Conservation (phyloP, 164 flowering plant species). For the Vitis amurensis region DNA sequence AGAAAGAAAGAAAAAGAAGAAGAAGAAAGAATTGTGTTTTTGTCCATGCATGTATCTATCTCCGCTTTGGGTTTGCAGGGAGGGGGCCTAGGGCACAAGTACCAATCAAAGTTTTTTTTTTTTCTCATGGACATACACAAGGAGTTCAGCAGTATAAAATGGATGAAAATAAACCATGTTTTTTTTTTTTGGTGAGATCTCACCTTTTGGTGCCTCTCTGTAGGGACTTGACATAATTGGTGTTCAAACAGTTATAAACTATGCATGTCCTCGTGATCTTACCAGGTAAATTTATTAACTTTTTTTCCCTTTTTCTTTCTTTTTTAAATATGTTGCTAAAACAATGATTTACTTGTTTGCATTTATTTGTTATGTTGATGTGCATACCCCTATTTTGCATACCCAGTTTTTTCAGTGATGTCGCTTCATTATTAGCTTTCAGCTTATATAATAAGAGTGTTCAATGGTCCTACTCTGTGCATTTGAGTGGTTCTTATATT, state of each 20-base stretch:
- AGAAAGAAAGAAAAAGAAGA: too few species aligned
- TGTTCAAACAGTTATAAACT: slow-evolving; percentile 91
- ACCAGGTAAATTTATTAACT: slow-evolving; percentile 47
- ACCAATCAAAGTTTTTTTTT: not conserved
- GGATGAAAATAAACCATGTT: not conserved
- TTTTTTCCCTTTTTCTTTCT: not conserved
- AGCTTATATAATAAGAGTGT: too few species aligned
- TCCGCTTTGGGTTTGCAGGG: too few species aligned
- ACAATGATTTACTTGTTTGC: too few species aligned
- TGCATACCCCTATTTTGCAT: not conserved
- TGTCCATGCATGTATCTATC: too few species aligned
- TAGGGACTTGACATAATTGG: slow-evolving; percentile 98
- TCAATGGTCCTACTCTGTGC: too few species aligned
- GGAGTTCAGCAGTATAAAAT: not conserved
- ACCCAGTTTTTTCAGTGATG: too few species aligned
- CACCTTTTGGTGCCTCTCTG: slow-evolving; percentile 6
- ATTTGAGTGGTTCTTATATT: not conserved
- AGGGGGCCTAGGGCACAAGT: too few species aligned
- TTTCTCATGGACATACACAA: not conserved
- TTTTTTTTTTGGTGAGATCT: not conserved
- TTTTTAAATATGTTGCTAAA: not conserved
- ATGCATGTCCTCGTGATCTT: slow-evolving; percentile 90
- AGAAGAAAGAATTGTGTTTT: too few species aligned
- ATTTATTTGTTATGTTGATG: not conserved
- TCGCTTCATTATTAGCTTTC: too few species aligned